These are phyloP conservation scores for Strobilomyces confusus DNA, from an alignment of 768 basidiomycete species.

Conservation along the genomic window DNA sequence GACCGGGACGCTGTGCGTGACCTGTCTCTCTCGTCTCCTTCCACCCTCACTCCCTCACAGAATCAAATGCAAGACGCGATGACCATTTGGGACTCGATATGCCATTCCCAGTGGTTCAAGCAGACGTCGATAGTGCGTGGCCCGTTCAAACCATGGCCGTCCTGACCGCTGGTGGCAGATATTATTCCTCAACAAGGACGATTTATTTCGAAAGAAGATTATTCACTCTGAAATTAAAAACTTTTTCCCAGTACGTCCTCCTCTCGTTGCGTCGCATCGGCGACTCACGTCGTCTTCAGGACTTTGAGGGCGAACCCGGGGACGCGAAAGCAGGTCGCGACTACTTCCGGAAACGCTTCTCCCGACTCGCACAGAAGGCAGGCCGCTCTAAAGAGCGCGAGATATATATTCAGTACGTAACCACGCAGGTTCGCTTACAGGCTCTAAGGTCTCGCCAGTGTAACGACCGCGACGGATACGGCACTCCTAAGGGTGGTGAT, in stretches of 20 bases:
- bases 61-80: constrained; percentile 99
- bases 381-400: constrained; percentile 83
- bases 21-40: not conserved
- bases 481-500: constrained; percentile 86
- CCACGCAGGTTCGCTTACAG: not conserved
- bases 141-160: not conserved
- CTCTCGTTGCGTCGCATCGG: not conserved
- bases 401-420: constrained; percentile 87
- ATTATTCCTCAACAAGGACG: constrained; percentile 93
- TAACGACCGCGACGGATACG: constrained; percentile 89
- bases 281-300: constrained; percentile 40
- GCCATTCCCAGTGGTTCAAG: constrained; percentile 97
- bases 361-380: constrained; percentile 76
- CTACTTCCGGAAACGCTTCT: constrained; percentile 88
- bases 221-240: constrained; percentile 76
- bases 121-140: constrained; percentile 80
- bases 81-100: constrained; percentile 99
- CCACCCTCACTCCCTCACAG: constrained; percentile 33
- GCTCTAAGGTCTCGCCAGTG: constrained; percentile 39
- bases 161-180: constrained; percentile 47
- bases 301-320: constrained; percentile 76
- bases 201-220: constrained; percentile 87
- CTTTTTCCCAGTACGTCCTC: constrained; percentile 71
- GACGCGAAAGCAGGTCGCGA: constrained; percentile 76
- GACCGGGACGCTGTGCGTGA: constrained; percentile 80